Base-by-base conservation (phyloP, 2,329 filamentous ascomycete genomes). In the Fusarium sp. region DNA sequence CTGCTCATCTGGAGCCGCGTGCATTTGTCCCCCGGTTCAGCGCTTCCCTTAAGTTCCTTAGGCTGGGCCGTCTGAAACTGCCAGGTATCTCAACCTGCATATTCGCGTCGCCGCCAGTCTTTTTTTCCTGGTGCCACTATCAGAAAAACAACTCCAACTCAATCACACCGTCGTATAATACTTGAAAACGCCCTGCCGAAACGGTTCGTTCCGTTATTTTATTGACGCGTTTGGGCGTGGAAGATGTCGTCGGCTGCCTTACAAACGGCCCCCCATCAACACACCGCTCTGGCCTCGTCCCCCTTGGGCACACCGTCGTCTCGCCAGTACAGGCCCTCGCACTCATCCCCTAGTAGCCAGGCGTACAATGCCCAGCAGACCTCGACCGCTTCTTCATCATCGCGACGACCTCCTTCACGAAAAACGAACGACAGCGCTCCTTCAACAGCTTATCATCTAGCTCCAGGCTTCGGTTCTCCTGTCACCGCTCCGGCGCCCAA, bases 211-310 rank as follows among this genome's bases (percentile, higher is more conserved):
- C 49, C 40, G 54, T 59, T 65, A 48, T 44, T 56, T 44, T 74
- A 65, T 53, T 50, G 54, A 68, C 72, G 68, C 70, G 72, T 74
- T 63, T 63, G 57, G 59, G 69, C 69, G 70, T 73, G 70, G 63
- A 79, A 75, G 59, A 80, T 79, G 78, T 79, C 75, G 80, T 88
- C 86, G 78, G 86, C 88, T 82, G 86, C 86, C 73, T 80, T 91
- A 76, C 89, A 90, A 79, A 81, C 86, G 68, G 80, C 83, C 75
- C 82, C 86, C 72, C 86, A 87, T 77, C 85, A 86, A 75, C 84
- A 85, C 75, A 79, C 81, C 65, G 80, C 81, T 67, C 76, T 84
- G 71, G 79, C 82, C 56, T 80, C 83, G 62, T 82, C 84, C 70
- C 82, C 85, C 68, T 79, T 86, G 65, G 77, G 82, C 44, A 80